Conservation (phyloP, 129 eudicot genomes). For the Flaveria robusta region DNA sequence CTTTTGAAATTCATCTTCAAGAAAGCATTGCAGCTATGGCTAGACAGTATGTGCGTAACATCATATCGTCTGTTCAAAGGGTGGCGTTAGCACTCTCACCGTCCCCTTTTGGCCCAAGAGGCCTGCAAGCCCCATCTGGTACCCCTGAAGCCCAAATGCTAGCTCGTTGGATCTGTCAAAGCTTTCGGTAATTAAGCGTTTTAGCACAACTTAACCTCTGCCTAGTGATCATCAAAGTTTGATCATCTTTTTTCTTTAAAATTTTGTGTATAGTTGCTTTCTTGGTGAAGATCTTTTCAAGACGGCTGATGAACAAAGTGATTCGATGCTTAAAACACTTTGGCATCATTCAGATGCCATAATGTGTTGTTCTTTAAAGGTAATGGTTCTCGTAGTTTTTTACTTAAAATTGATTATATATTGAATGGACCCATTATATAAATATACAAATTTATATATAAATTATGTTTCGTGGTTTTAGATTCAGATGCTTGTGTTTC, state of each 20-base stretch:
- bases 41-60: constrained; percentile 79
- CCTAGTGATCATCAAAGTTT: not conserved
- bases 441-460: not conserved
- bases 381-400: not conserved
- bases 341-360: constrained; percentile 95
- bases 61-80: constrained; percentile 88
- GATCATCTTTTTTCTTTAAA: not conserved
- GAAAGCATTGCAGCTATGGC: constrained; percentile 94
- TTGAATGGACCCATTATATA: not conserved
- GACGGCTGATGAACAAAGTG: constrained; percentile 57
- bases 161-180: constrained; percentile 89
- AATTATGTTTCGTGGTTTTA: not conserved
- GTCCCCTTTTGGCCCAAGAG: constrained; percentile 60
- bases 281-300: constrained; percentile 87
- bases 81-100: constrained; percentile 97
- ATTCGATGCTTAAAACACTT: constrained; percentile 69
- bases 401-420: too few relatives aligned
- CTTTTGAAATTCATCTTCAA: constrained; percentile 87
- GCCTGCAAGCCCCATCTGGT: constrained; percentile 57
- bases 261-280: constrained; percentile 49
- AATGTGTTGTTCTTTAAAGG: constrained; percentile 93
- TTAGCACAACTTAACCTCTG: constrained; percentile 10
- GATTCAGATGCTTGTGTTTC: not conserved
- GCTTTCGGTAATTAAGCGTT: constrained; percentile 61
- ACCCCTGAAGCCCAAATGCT: constrained; percentile 91